Percentiles rank a stretch among this genome's conserved stretches.
Evolutionary conservation across 2,329 filamentous ascomycete species (phyloP).

Genomic region (Peltaster fructicola): DNA sequence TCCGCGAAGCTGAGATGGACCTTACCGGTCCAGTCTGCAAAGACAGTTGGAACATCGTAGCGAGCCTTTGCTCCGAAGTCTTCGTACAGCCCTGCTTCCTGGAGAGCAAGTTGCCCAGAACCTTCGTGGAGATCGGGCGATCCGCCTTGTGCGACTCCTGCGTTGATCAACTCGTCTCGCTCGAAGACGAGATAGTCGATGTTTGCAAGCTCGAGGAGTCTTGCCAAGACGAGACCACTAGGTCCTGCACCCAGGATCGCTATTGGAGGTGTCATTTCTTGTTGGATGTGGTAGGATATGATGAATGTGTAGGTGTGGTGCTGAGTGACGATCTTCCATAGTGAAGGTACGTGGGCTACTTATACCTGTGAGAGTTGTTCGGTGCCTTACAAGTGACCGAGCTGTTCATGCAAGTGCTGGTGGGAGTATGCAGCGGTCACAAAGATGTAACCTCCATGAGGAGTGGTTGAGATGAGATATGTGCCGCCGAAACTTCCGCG

Average conservation of each 20-base stretch:
- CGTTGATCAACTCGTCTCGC: slow-evolving; percentile 8
- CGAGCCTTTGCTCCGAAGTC: slow-evolving; percentile 14
- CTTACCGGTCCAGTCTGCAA: slow-evolving; percentile 9
- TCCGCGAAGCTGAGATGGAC: slow-evolving; percentile 6
- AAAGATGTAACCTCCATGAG: too few species aligned
- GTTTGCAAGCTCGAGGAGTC: slow-evolving; percentile 9
- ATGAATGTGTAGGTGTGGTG: too few species aligned
- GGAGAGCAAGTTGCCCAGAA: slow-evolving; percentile 14
- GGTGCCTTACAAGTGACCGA: too few species aligned
- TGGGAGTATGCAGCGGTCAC: too few species aligned
- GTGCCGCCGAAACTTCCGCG: too few species aligned
- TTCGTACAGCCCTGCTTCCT: slow-evolving; percentile 14
- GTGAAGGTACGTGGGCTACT: too few species aligned
- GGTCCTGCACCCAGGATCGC: slow-evolving; percentile 20
- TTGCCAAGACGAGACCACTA: slow-evolving; percentile 14
- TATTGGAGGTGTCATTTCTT: slow-evolving; percentile 8
- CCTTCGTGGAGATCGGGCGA: slow-evolving; percentile 16
- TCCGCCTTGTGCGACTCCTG: slow-evolving; percentile 7
- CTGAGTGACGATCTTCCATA: too few species aligned
- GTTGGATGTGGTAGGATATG: slow-evolving; percentile 1
- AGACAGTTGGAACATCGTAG: slow-evolving; percentile 10
- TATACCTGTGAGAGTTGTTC: too few species aligned
- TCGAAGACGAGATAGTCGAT: slow-evolving; percentile 16
- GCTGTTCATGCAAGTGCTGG: too few species aligned
- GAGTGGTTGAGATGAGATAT: too few species aligned